Conservation (phyloP, 768 basidiomycete genomes). For the Pleurotus tuber-regium region DNA sequence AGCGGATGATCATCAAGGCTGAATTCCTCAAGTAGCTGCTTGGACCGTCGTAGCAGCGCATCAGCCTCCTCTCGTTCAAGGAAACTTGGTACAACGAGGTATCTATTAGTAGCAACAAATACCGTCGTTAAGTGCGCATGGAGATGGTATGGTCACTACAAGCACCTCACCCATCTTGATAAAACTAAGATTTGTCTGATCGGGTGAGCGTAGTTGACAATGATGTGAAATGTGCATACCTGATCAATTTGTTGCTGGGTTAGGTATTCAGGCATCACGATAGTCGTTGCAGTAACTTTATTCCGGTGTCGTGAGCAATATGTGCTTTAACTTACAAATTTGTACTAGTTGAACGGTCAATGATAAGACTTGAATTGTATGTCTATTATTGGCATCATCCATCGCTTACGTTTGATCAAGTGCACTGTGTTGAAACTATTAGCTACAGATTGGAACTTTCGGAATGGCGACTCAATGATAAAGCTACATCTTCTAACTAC, state of each 20-base stretch:
- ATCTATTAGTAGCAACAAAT: slow-evolving; percentile 41
- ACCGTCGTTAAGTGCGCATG: neutral
- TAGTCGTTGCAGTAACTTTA: too few relatives aligned
- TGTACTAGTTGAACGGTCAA: too few relatives aligned
- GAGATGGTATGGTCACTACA: neutral
- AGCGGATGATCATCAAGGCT: slow-evolving; percentile 75
- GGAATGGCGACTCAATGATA: too few relatives aligned
- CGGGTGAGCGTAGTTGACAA: slow-evolving; percentile 5
- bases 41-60: slow-evolving; percentile 67
- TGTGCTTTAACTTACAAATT: too few relatives aligned
- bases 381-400: too few relatives aligned
- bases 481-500: too few relatives aligned
- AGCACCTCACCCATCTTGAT: slow-evolving; percentile 57
- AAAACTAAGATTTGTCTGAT: slow-evolving; percentile 41
- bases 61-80: slow-evolving; percentile 54
- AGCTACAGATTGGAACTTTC: too few relatives aligned
- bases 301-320: too few relatives aligned
- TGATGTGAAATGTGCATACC: slow-evolving; percentile 29
- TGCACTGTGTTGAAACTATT: too few relatives aligned
- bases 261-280: slow-evolving; percentile 43
- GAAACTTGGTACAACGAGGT: slow-evolving; percentile 77
- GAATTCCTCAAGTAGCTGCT: slow-evolving; percentile 77
- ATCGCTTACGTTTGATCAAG: too few relatives aligned
- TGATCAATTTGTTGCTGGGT: slow-evolving; percentile 56
- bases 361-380: too few relatives aligned